phyloP scores from a whole-genome alignment of 257 asterid genomes.

The Sherardia arvensis region DNA sequence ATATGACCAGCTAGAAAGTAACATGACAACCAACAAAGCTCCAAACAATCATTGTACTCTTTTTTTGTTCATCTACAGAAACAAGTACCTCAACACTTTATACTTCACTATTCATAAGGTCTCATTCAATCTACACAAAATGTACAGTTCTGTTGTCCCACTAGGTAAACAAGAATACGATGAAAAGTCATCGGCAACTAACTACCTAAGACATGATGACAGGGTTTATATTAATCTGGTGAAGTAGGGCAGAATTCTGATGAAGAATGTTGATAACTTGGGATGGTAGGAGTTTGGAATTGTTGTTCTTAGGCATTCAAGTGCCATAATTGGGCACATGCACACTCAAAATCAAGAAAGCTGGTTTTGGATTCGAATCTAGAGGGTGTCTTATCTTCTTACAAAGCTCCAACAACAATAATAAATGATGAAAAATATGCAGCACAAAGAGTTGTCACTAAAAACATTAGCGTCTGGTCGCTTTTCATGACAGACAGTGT shows the following conservation, averaged over 20 bases:
- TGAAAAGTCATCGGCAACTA: not conserved
- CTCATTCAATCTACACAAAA: not conserved
- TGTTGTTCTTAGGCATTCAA: slow-evolving; percentile 18
- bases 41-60: not conserved
- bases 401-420: slow-evolving; percentile 27
- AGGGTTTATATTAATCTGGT: not conserved
- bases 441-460: slow-evolving; percentile 20
- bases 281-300: not conserved
- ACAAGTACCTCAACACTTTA: not conserved
- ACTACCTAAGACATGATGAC: not conserved
- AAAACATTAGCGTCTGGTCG: slow-evolving; percentile 31
- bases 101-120: not conserved
- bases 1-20: not conserved
- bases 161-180: not conserved
- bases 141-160: no score
- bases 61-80: not conserved
- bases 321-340: slow-evolving; percentile 29
- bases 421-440: not conserved
- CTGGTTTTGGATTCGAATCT: slow-evolving; percentile 30
- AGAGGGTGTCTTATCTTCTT: slow-evolving; percentile 37
- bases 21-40: not conserved
- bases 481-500: slow-evolving; percentile 39
- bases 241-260: not conserved
- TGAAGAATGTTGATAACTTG: not conserved
- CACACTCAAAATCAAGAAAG: slow-evolving; percentile 14